Percentiles rank a stretch among this genome's conserved stretches.
Conservation (phyloP, 2,329 filamentous ascomycete species). For the Trichoderma atroviride region DNA sequence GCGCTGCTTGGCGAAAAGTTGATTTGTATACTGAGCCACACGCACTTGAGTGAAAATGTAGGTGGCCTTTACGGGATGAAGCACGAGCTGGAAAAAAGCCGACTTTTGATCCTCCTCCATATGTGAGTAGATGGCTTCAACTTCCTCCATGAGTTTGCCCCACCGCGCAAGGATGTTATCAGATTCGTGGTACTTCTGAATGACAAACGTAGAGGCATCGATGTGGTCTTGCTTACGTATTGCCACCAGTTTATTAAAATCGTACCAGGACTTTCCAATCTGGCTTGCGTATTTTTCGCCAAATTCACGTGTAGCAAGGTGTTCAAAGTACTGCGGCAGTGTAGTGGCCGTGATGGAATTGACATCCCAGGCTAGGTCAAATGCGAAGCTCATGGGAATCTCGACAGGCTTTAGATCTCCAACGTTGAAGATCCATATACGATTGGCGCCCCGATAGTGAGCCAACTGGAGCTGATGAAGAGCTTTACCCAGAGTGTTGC, state of each 20-base stretch:
- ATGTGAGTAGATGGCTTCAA: slow-evolving; percentile 48
- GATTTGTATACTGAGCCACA: slow-evolving; percentile 52
- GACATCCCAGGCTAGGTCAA: slow-evolving; percentile 61
- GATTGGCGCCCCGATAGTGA: slow-evolving; percentile 49
- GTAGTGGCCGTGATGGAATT: slow-evolving; percentile 44
- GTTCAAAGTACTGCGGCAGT: slow-evolving; percentile 48
- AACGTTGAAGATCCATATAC: slow-evolving; percentile 66
- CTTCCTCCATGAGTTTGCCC: slow-evolving; percentile 49
- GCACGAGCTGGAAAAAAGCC: slow-evolving; percentile 62
- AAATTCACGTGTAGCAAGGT: slow-evolving; percentile 56
- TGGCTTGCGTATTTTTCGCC: slow-evolving; percentile 47
- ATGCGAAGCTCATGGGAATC: slow-evolving; percentile 56
- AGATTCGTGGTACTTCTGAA: slow-evolving; percentile 63
- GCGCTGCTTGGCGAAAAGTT: slow-evolving; percentile 57
- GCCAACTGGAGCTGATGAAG: slow-evolving; percentile 60
- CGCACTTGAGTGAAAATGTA: slow-evolving; percentile 56
- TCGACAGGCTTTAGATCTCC: slow-evolving; percentile 64
- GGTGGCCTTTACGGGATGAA: slow-evolving; percentile 62
- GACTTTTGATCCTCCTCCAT: slow-evolving; percentile 49
- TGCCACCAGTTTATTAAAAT: slow-evolving; percentile 53
- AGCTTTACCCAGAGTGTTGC: slow-evolving; percentile 52
- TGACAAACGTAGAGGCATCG: slow-evolving; percentile 57
- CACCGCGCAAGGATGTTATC: slow-evolving; percentile 57
- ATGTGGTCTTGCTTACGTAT: slow-evolving; percentile 64
- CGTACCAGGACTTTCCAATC: slow-evolving; percentile 54